Conservation (phyloP, 495 filamentous ascomycete species). For the Cercophora scortea region DNA sequence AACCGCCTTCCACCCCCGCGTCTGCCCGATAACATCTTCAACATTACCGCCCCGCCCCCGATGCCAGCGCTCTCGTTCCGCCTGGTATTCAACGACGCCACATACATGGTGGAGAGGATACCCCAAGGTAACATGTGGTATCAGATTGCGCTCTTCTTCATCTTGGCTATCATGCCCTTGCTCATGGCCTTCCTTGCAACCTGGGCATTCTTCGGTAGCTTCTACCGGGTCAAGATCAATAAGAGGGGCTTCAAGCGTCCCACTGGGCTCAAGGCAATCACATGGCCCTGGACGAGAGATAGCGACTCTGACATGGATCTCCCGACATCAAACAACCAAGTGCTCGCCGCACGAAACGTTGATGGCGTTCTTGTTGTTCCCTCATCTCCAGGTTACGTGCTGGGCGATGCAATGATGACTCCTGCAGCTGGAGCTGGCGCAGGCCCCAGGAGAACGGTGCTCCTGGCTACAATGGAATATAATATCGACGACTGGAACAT, state of each 20-base stretch:
- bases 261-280: constrained; percentile 23
- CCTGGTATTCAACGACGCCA: constrained; percentile 46
- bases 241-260: constrained; percentile 48
- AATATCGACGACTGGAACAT: constrained; percentile 64
- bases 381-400: not conserved
- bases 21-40: constrained; percentile 41
- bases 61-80: constrained; percentile 49
- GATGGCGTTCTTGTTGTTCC: not conserved
- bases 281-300: not conserved
- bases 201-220: constrained; percentile 51
- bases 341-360: not conserved
- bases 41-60: constrained; percentile 49
- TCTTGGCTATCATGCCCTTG: constrained; percentile 49
- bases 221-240: constrained; percentile 51
- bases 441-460: constrained; percentile 31
- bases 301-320: not conserved
- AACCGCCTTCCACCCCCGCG: constrained; percentile 53
- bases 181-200: constrained; percentile 40
- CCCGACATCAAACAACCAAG: not conserved
- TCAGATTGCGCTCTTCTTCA: constrained; percentile 48
- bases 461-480: constrained; percentile 64
- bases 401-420: not conserved
- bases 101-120: constrained; percentile 37
- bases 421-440: not conserved
- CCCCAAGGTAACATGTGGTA: constrained; percentile 44